phyloP scores from a whole-genome alignment of 768 basidiomycete genomes.

The Suillus occidentalis region DNA sequence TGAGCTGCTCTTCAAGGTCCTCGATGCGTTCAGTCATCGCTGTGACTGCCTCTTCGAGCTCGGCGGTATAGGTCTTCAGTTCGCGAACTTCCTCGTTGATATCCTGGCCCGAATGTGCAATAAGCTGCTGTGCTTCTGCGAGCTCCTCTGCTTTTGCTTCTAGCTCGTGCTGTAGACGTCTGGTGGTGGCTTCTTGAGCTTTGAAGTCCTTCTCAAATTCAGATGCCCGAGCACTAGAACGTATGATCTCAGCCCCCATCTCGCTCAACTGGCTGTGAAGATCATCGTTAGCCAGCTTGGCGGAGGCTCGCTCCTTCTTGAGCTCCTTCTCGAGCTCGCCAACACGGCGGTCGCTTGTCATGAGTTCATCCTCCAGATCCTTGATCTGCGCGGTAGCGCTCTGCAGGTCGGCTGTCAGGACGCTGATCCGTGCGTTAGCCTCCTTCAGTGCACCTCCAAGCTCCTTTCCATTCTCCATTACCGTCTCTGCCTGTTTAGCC shows the following conservation, averaged over 20 bases:
- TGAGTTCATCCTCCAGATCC: constrained; percentile 63
- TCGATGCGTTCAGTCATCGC: constrained; percentile 53
- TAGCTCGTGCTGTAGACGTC: constrained; percentile 44
- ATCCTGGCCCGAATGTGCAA: constrained; percentile 26
- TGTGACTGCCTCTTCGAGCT: constrained; percentile 62
- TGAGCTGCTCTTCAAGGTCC: constrained; percentile 56
- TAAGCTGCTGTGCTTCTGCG: constrained; percentile 22
- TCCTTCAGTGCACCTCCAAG: constrained; percentile 66
- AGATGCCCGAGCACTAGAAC: constrained; percentile 33
- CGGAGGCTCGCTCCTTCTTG: constrained; percentile 49
- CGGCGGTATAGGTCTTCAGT: constrained; percentile 50
- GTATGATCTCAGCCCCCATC: constrained; percentile 32
- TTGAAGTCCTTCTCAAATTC: constrained; percentile 48
- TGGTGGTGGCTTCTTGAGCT: constrained; percentile 33
- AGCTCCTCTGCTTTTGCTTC: constrained; percentile 31
- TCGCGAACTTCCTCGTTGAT: constrained; percentile 35
- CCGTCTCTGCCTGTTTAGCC: constrained; percentile 62
- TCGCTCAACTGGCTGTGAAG: constrained; percentile 35
- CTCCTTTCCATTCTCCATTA: constrained; percentile 64
- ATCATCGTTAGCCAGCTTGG: constrained; percentile 39
- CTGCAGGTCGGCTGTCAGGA: constrained; percentile 57
- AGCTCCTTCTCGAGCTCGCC: constrained; percentile 59
- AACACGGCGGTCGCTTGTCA: constrained; percentile 49
- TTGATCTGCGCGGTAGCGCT: constrained; percentile 58
- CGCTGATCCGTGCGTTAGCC: constrained; percentile 59